phyloP scores from a whole-genome alignment of 2,329 filamentous ascomycete genomes.

The Pseudopithomyces maydicus region DNA sequence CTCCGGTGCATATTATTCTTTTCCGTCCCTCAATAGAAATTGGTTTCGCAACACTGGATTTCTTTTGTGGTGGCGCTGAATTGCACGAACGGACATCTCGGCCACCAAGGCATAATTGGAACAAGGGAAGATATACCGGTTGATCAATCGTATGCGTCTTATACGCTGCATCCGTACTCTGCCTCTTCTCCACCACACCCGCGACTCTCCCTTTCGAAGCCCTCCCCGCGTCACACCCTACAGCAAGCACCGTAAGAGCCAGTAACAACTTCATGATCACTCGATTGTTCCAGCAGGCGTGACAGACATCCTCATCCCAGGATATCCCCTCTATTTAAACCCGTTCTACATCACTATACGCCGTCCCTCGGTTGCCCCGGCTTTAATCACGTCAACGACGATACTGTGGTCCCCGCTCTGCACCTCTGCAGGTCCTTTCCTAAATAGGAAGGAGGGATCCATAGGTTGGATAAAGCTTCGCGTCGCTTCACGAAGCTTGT shows the following conservation, averaged over 20 bases:
- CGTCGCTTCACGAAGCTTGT: slow-evolving; percentile 7
- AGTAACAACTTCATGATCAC: background rate
- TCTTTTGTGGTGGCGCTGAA: background rate
- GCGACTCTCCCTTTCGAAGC: background rate
- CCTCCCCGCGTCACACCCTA: background rate
- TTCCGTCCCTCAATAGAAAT: no score
- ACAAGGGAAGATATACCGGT: slow-evolving; percentile 16
- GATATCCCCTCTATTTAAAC: background rate
- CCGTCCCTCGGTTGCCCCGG: background rate
- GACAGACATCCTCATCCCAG: background rate
- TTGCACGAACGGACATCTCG: no score
- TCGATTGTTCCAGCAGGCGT: background rate
- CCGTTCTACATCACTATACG: background rate
- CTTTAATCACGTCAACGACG: background rate
- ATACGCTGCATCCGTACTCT: slow-evolving; percentile 19
- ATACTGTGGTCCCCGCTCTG: background rate
- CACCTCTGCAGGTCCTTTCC: background rate
- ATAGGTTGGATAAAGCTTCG: slow-evolving; percentile 6
- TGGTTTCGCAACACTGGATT: no score
- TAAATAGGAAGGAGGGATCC: slow-evolving; percentile 3
- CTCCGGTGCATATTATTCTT: no score
- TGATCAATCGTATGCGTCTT: slow-evolving; percentile 30
- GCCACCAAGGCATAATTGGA: no score
- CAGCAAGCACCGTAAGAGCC: background rate
- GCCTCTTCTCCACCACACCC: slow-evolving; percentile 15